Evolutionary conservation across 352 stramenopile species (phyloP).

Genomic region (Blastocystis sp.): DNA sequence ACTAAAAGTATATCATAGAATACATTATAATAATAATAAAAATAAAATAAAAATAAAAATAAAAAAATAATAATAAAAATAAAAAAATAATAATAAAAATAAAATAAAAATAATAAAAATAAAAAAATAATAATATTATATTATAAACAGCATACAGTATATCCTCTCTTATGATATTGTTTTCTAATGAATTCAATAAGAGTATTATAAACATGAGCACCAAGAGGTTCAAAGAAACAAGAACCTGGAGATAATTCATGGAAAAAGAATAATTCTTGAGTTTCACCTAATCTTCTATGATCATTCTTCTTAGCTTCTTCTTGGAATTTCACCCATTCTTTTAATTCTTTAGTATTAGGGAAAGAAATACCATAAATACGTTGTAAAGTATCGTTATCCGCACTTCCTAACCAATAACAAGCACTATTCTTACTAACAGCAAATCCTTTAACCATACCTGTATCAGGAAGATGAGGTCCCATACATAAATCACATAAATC

Average conservation of each 20-base stretch:
- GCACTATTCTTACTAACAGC: constrained; percentile 71
- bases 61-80: too few relatives aligned
- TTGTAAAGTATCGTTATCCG: constrained; percentile 83
- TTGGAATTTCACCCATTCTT: constrained; percentile 84
- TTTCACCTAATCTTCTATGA: constrained; percentile 70
- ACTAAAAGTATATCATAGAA: too few relatives aligned
- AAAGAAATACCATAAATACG: constrained; percentile 90
- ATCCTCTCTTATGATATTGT: constrained; percentile 63
- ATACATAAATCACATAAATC: constrained; percentile 90
- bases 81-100: too few relatives aligned
- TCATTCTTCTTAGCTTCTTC: constrained; percentile 80
- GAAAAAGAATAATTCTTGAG: constrained; percentile 87
- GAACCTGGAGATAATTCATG: constrained; percentile 76
- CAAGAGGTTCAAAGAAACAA: constrained; percentile 90
- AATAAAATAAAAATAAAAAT: constrained; percentile 1
- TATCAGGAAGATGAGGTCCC: constrained; percentile 81
- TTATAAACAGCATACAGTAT: too few relatives aligned
- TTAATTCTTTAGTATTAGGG: constrained; percentile 85
- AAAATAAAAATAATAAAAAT: too few relatives aligned
- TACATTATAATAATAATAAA: constrained; percentile 47
- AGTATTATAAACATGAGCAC: constrained; percentile 88
- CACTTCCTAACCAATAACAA: constrained; percentile 86
- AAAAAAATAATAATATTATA: too few relatives aligned
- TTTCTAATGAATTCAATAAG: constrained; percentile 83
- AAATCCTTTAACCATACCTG: constrained; percentile 80